Conservation (phyloP, 305 asterid species). For the Striga hermonthica region DNA sequence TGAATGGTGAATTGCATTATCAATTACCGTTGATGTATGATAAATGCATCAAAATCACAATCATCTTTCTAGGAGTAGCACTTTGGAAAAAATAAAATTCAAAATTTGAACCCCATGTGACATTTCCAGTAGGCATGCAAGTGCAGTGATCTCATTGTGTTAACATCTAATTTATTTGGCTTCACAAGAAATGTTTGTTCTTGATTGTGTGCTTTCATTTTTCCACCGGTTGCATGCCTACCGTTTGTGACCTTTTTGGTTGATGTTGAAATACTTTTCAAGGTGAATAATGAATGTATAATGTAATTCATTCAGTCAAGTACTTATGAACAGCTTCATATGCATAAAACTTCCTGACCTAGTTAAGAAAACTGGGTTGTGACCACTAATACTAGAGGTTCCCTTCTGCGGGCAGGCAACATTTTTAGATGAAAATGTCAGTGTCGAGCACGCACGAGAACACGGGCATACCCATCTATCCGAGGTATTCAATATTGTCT, state of each 20-base stretch:
- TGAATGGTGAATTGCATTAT: no score
- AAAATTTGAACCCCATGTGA: no score
- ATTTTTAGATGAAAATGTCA: slow-evolving; percentile 72
- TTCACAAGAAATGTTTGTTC: no score
- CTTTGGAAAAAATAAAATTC: not conserved
- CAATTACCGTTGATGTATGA: not conserved
- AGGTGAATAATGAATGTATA: no score
- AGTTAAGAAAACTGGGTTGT: slow-evolving; percentile 8
- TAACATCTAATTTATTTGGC: no score
- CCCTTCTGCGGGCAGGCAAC: slow-evolving; percentile 67
- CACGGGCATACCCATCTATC: slow-evolving; percentile 90
- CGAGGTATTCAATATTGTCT: slow-evolving; percentile 51
- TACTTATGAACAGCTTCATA: not conserved
- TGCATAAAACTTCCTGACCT: slow-evolving; percentile 3
- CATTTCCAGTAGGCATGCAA: no score
- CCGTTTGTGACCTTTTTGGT: no score
- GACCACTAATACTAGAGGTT: slow-evolving; percentile 5
- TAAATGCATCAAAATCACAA: not conserved
- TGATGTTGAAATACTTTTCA: no score
- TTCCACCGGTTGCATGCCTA: no score
- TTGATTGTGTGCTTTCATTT: no score
- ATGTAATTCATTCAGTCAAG: not conserved
- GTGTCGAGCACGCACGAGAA: slow-evolving; percentile 76
- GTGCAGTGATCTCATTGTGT: no score
- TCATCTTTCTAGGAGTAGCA: not conserved